Base-by-base conservation (phyloP, 305 asterid species). In the Ilex paraguariensis region DNA sequence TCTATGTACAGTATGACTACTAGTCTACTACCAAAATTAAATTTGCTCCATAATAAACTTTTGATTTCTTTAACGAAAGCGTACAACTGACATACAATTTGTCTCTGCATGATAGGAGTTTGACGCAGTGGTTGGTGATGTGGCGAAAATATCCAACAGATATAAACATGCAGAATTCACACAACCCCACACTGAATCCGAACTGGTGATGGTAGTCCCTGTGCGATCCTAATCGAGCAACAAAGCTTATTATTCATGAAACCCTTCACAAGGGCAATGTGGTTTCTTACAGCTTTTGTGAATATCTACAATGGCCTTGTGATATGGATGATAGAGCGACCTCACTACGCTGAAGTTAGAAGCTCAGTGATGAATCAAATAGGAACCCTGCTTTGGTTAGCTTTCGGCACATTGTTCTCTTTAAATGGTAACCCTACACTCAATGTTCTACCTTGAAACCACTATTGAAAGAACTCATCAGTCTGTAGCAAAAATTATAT, bases 181-280 rank as follows among this genome's bases (percentile, higher is more conserved):
- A 3, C 83, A 75, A 8, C 60, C 86, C 13, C 63, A 69, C 60
- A 70, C 81, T 0, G 79, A 72, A 51, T 58, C 83, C 16, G 81
- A 78, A 30, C 15, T 80, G 42, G 65, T 58, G 14, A 74, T 77
- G 78, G 71, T 80, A 12, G 85, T 80, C 17, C 80, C 78, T 0
- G 30, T 69, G n/a, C 52, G 57, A 51, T 59, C 72, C 3, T 31
- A 65, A 13, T 57, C 75, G 0, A 42, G 48, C 2, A 63, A 66
- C 63, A 66, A 28, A 61, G 68, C 63, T 13, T 79, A 81, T 53
- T 81, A 32, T 77, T 81, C 50, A 8, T 77, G 61, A 67, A 75
- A 65, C 86, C 86, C 12, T 81, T 81, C 74, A 81, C 86, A 11
- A 66, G 13, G 32, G 60, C 71, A 14, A 62, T 77, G 77, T 81